Percentiles rank a stretch among this genome's conserved stretches.
Conservation (phyloP, 1,139 yeast genomes). For the Magnusiomyces suaveolens region DNA sequence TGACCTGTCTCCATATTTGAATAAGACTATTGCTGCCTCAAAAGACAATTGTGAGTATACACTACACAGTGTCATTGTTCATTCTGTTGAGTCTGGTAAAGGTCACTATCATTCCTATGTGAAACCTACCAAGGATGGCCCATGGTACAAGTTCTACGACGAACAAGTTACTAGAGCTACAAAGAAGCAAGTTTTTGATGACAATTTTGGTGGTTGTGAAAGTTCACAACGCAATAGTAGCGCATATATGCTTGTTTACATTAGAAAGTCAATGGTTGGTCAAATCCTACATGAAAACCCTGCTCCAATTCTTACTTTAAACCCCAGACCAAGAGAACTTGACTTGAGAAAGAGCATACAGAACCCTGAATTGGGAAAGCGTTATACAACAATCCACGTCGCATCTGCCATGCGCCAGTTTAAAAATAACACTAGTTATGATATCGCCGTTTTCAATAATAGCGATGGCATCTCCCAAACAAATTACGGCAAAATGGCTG, state of each 20-base stretch:
- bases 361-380: conserved; percentile 70
- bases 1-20: conserved; percentile 72
- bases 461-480: conserved; percentile 6
- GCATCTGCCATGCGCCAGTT: conserved; percentile 44
- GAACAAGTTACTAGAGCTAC: conserved; percentile 88
- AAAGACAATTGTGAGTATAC: conserved; percentile 69
- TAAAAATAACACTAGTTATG: conserved; percentile 60
- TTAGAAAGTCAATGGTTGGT: conserved; percentile 53
- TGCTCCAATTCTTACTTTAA: too few species aligned
- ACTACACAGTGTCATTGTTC: conserved; percentile 89
- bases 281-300: conserved; percentile 51
- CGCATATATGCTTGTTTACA: conserved; percentile 94
- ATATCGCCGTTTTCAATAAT: conserved; percentile 40
- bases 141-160: conserved; percentile 92
- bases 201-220: conserved; percentile 73
- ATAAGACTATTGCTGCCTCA: conserved; percentile 39
- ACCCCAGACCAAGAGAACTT: too few species aligned
- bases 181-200: conserved; percentile 74
- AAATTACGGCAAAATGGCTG: conserved; percentile 33
- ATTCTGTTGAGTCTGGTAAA: conserved; percentile 87
- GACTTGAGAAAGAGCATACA: too few species aligned
- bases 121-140: conserved; percentile 59
- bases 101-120: conserved; percentile 96
- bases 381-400: conserved; percentile 53
- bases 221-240: conserved; percentile 66